Evolutionary conservation across 2,329 filamentous ascomycete genomes (phyloP).

Genomic region (Coleophoma eucalyptorum): DNA sequence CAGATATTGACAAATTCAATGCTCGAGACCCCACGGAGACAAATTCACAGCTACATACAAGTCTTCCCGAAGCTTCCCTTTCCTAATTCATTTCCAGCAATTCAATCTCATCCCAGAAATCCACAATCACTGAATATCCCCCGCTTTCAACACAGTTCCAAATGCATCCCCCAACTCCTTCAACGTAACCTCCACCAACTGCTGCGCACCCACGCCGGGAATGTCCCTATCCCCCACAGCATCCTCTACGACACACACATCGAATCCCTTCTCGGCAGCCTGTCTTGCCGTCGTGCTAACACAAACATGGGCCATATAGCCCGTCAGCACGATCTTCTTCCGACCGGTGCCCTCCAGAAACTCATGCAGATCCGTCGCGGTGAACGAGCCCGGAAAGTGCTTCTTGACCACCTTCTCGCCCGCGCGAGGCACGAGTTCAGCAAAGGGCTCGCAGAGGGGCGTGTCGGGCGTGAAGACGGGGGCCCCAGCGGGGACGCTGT

Average conservation of each 20-base stretch:
- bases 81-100: no score
- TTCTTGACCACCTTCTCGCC: constrained; percentile 57
- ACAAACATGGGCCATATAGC: constrained; percentile 62
- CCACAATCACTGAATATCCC: constrained; percentile 17
- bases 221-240: constrained; percentile 62
- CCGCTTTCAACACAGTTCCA: constrained; percentile 45
- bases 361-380: constrained; percentile 53
- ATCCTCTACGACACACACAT: constrained; percentile 58
- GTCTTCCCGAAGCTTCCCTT: no score
- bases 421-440: constrained; percentile 47
- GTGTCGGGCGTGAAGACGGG: constrained; percentile 65
- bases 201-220: constrained; percentile 50
- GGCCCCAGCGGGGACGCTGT: constrained; percentile 55
- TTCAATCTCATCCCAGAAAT: no score
- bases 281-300: constrained; percentile 59
- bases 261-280: constrained; percentile 54
- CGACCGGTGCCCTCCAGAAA: constrained; percentile 44
- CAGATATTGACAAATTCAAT: no score
- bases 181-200: constrained; percentile 45
- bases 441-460: constrained; percentile 54
- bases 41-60: no score
- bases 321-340: constrained; percentile 57
- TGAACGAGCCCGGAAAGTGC: constrained; percentile 54
- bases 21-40: no score
- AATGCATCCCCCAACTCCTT: constrained; percentile 59